phyloP scores from a whole-genome alignment of 1,284 basidiomycete species.

The Ustilago curta region DNA sequence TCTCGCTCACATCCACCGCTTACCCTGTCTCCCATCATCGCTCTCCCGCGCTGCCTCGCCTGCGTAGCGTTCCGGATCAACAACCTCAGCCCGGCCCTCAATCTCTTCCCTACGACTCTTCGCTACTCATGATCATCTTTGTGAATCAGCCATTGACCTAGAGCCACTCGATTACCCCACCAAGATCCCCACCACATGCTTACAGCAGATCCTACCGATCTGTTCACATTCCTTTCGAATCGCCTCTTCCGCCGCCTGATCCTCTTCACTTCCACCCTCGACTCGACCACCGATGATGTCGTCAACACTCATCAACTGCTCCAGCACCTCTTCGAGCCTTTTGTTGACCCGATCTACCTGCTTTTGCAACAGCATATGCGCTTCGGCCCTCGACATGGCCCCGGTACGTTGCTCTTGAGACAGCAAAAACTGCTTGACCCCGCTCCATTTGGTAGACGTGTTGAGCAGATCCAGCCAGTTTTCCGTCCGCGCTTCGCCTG shows the following conservation, averaged over 20 bases:
- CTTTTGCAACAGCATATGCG: conserved; percentile 7
- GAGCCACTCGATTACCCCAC: conserved; percentile 11
- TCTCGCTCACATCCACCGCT: no score
- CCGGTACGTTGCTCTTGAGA: neutral
- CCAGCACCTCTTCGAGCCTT: conserved; percentile 25
- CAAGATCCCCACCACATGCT: conserved; percentile 32
- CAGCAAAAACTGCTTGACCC: conserved; percentile 6
- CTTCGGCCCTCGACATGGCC: conserved; percentile 5
- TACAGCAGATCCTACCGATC: conserved; percentile 39
- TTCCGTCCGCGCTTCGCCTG: neutral
- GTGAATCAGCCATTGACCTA: no score
- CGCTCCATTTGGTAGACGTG: conserved; percentile 3
- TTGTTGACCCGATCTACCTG: conserved; percentile 17
- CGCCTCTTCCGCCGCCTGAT: conserved; percentile 3
- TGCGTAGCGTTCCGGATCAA: no score
- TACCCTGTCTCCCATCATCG: no score
- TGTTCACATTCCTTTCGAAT: conserved; percentile 24
- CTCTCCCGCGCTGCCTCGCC: no score
- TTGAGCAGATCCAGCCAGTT: conserved; percentile 21
- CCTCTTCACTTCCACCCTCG: conserved; percentile 2
- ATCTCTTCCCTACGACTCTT: no score
- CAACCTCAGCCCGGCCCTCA: no score
- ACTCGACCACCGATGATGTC: neutral
- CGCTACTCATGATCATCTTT: no score
- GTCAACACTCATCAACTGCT: conserved; percentile 21